Evolutionary conservation across 2,329 filamentous ascomycete genomes (phyloP), one percentile per base, ranked within the genome.

Genomic region (Thelonectria blattea): DNA sequence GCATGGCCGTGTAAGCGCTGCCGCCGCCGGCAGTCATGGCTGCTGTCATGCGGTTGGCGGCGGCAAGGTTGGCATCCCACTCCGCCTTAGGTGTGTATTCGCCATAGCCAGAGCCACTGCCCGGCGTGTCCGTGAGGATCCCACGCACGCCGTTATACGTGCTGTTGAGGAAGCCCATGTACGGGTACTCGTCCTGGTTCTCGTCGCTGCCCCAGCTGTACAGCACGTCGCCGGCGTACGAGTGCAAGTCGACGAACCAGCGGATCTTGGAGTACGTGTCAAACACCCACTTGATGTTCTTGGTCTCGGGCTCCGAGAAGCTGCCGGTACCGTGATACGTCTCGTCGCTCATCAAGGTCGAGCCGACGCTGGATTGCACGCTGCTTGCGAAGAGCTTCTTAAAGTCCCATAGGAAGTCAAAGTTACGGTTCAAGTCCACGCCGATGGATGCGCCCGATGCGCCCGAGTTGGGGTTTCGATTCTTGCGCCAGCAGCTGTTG

Each of bases 221-320:
- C 20, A 85, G 73, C 10, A 85, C 75, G 42, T 80, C 63, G 11
- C 81, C 81, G 2, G 78, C 74, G 32, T 78, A 81, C 6, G 81
- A 83, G 75, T 85, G 83, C 37, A 85, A 76, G 62, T 85, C 83
- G 61, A 85, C 73, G 70, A 83, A 83, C 81, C 82, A 85, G 27
- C 79, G 74, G 32, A 85, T 74, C 60, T 79, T 80, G 49, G 73
- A 71, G 71, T 80, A 83, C 20, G 76, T 75, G 65, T 83, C 78
- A 65, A 84, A 75, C 12, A 83, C 71, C 70, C 79, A 84, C 63
- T 80, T 80, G 65, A 83, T 77, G 67, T 79, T 82, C 70, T 81
- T 74, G 1, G 82, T 81, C 71, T 85, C 83, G 0, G 82, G 73
- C 72, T 85, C 83, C 0, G 82, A 84, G 59, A 80, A 80, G 8